Evolutionary conservation across 2,329 filamentous ascomycete species (phyloP), one percentile per base, ranked within the genome.

Genomic region (Massarina eburnea): DNA sequence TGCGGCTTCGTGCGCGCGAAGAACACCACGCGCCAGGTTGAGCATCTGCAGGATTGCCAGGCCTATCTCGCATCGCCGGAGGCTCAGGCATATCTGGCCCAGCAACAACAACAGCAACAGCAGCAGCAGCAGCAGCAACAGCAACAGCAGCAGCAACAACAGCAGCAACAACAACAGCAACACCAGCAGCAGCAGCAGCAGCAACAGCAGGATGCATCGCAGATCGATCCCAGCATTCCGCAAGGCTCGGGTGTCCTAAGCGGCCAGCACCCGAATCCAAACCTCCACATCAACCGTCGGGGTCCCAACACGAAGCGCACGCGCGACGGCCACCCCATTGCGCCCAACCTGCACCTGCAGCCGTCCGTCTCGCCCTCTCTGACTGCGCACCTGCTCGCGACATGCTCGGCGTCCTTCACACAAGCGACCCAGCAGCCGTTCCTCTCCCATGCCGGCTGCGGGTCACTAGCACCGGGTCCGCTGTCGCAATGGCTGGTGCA

Each of bases 401-500:
- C 73, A 42, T 75, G 76, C 59, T 62, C 71, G 2, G 58, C 67
- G 3, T 70, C 73, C 37, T 81, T 81, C 64, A 71, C 67, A 3
- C 67, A 70, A 21, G 84, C 86, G 9, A 89, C 85, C 0, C 82
- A 85, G 48, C 79, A 83, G 43, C 76, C 81, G 0, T 89, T 90
- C 69, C 80, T 90, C 41, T 75, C 73, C 9, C 76, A 81, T 38
- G 85, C 86, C 5, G 85, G 85, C 12, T 74, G 76, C 44, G 86
- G 86, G 18, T 79, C 76, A 0, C 72, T 87, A 15, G 72, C 80
- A 15, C 81, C 81, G 39, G 59, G 73, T 0, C 70, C 75, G 1
- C 73, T 89, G 9, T 78, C 79, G 17, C 76, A 78, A 64, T 90
- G 86, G 86, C 80, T 90, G 34, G 80, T 82, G 10, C 86, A 88